Evolutionary conservation across 2,329 filamentous ascomycete species (phyloP).

Genomic region (Stemphylium beticola): DNA sequence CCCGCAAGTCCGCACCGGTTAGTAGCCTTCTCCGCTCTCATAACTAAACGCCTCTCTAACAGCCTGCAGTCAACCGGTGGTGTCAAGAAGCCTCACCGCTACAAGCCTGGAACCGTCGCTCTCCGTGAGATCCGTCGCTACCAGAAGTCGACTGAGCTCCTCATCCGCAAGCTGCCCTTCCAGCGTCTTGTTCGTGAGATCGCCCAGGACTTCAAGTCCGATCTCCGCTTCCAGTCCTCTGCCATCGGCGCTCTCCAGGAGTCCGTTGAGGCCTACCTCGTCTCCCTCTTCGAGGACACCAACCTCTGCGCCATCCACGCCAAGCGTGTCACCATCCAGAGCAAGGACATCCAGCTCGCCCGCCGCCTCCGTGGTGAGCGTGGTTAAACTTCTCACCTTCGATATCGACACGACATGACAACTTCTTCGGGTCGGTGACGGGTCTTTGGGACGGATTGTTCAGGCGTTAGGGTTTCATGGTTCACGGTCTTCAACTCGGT

Average conservation of each 20-base stretch:
- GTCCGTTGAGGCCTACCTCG: conserved; percentile 92
- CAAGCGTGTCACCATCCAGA: conserved; percentile 94
- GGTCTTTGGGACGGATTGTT: conserved; percentile 36
- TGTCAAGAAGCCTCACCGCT: conserved; percentile 64
- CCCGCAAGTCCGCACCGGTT: conserved; percentile 89
- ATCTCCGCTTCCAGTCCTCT: conserved; percentile 94
- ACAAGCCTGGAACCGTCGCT: conserved; percentile 73
- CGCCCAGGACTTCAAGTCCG: conserved; percentile 67
- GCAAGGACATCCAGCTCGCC: conserved; percentile 96
- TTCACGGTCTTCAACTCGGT: conserved; percentile 46
- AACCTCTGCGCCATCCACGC: conserved; percentile 97
- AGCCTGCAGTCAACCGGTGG: conserved; percentile 79
- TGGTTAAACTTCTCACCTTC: conserved; percentile 51
- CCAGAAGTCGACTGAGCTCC: conserved; percentile 86
- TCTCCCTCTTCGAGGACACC: conserved; percentile 95
- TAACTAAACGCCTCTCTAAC: background rate
- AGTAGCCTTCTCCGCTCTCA: background rate
- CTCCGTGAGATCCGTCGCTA: conserved; percentile 90
- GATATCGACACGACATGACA: conserved; percentile 32
- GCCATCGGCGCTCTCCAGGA: conserved; percentile 93
- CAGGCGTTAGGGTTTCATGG: conserved; percentile 47
- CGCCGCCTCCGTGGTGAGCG: conserved; percentile 62
- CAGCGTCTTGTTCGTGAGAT: conserved; percentile 81
- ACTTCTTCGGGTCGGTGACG: conserved; percentile 32
- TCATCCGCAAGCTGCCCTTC: conserved; percentile 82